A percentile compares a stretch with the other conserved stretches of the same genome.
Evolutionary conservation across 306 rosid species (phyloP).

Genomic region (Rosa chinensis): DNA sequence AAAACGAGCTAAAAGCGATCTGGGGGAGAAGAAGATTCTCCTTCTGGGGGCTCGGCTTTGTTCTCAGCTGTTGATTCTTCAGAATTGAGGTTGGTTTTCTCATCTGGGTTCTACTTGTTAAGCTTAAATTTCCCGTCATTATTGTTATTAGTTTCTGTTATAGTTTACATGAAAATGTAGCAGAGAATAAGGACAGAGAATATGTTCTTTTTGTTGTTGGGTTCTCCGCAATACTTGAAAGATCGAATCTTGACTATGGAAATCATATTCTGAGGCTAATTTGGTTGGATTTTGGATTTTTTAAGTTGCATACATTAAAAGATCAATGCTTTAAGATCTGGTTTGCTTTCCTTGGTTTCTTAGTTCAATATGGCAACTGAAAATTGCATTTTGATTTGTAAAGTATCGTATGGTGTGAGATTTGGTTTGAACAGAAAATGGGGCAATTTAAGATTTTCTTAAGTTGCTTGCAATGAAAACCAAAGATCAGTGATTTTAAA

Average conservation of each 20-base stretch:
- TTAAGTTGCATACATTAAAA: neutral
- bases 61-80: constrained; percentile 34
- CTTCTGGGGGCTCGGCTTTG: constrained; percentile 22
- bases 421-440: neutral
- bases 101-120: constrained; percentile 7
- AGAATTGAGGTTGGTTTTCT: constrained; percentile 22
- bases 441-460: neutral
- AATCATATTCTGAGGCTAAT: neutral
- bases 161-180: constrained; percentile 2
- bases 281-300: neutral
- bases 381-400: neutral
- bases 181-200: neutral
- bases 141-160: neutral
- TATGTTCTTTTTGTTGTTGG: constrained; percentile 1
- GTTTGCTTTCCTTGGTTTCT: neutral
- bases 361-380: neutral
- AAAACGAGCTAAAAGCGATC: neutral
- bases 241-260: neutral
- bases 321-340: constrained; percentile 6
- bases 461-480: neutral
- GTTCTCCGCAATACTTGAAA: neutral
- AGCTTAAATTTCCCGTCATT: neutral
- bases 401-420: neutral
- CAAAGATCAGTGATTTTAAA: neutral
- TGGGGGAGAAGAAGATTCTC: constrained; percentile 20